Evolutionary conservation across 768 basidiomycete species (phyloP), one percentile per base, ranked within the genome.

Genomic region (Tylopilus rubrobrunneus): DNA sequence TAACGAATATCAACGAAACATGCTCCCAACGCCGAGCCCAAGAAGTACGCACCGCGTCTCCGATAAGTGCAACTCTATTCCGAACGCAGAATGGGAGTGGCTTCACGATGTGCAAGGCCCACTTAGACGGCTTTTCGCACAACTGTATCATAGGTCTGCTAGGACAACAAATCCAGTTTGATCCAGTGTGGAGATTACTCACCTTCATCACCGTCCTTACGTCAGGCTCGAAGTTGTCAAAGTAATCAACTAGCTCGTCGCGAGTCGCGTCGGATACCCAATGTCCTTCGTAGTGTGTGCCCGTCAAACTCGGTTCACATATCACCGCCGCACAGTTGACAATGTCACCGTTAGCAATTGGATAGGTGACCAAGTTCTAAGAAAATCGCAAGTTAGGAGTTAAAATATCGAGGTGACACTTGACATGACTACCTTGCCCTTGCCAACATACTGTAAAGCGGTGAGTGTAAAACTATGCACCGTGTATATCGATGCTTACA

Each of bases 51-150:
- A 78, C 77, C 15, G 82, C 74, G 58, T 84, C 82, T 7, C 81
- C 81, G 4, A 78, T 63, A 9, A 85, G 68, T 7, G 73, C 74
- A 0, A 82, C 74, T 6, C 70, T 65, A 10, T 72, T 71, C 17
- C 60, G 65, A 3, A 73, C 71, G 45, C 70, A 79, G 5, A 69
- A 70, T 0, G 73, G 70, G 9, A 82, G 64, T 9, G 71, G 70
- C 14, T 70, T 70, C 28, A 82, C 60, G 29, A 67, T 67, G 48
- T 78, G 74, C 31, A 82, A 59, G 4, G 74, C 73, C 77, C 79
- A 82, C 60, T 65, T 74, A 33, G 68, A 71, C 1, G 74, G 68
- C 6, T 64, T 61, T 11, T 71, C 65, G 25, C 73, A 67, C 42
- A 68, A 68, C 75, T 78, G 7, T 11, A 17, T 37, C 14, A 8